Evolutionary conservation across 1,139 yeast species (phyloP).

Genomic region (Hansenula sp.): DNA sequence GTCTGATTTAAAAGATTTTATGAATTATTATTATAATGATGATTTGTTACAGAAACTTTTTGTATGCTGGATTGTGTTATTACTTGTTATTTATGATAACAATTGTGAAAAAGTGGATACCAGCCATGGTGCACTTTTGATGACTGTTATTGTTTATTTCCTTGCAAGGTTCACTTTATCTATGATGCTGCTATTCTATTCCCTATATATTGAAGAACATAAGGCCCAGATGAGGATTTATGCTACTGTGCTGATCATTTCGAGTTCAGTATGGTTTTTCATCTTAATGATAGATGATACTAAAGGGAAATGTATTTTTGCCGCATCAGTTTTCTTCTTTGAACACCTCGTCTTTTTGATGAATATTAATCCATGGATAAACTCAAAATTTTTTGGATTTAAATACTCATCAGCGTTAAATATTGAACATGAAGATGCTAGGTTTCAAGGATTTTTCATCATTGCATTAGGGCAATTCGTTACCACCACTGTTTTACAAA

Average conservation of each 20-base stretch:
- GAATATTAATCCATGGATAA: constrained; percentile 46
- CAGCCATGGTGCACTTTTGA: constrained; percentile 37
- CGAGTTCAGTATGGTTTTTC: constrained; percentile 42
- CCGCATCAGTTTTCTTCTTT: constrained; percentile 37
- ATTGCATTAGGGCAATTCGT: constrained; percentile 66
- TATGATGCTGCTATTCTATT: constrained; percentile 36
- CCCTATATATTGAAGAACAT: constrained; percentile 51
- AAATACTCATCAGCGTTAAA: constrained; percentile 57
- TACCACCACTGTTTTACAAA: constrained; percentile 48
- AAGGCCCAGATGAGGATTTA: constrained; percentile 47
- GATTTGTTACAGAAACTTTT: constrained; percentile 54
- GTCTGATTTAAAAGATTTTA: constrained; percentile 61
- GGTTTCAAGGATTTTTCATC: constrained; percentile 54
- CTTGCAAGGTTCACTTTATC: constrained; percentile 43
- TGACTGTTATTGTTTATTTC: constrained; percentile 41
- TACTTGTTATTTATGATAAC: constrained; percentile 52
- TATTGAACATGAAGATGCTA: constrained; percentile 65
- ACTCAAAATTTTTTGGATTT: constrained; percentile 33
- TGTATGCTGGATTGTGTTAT: constrained; percentile 50
- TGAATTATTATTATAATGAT: constrained; percentile 61
- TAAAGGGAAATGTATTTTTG: constrained; percentile 45
- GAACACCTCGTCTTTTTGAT: constrained; percentile 37
- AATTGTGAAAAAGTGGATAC: constrained; percentile 37
- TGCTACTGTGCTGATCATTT: constrained; percentile 30
- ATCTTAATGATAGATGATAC: constrained; percentile 36